Evolutionary conservation across 257 asterid genomes (phyloP).

Genomic region (Solanum paucissectum): DNA sequence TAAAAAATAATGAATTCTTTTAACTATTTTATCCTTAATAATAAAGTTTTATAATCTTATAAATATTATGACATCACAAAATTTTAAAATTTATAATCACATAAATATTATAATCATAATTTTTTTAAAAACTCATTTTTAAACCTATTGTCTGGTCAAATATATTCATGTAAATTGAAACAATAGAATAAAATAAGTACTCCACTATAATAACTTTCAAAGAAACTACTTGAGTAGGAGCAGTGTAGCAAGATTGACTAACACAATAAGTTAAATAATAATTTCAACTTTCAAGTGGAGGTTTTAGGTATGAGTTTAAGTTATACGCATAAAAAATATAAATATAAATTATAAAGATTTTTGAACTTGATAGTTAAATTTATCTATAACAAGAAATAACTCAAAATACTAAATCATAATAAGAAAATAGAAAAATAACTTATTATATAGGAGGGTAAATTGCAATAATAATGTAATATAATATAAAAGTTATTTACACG

Average conservation of each 20-base stretch:
- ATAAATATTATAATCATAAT: neutral
- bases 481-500: neutral
- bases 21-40: neutral
- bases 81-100: neutral
- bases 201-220: neutral
- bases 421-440: too few relatives aligned
- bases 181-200: neutral
- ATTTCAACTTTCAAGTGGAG: neutral
- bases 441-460: neutral
- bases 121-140: accelerated
- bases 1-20: neutral
- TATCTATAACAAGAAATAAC: too few relatives aligned
- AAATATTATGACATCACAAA: neutral
- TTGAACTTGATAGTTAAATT: too few relatives aligned
- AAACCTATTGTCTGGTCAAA: neutral
- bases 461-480: neutral
- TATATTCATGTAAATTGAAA: neutral
- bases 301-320: neutral
- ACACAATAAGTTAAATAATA: neutral
- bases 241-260: neutral
- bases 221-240: neutral
- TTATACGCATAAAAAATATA: too few relatives aligned
- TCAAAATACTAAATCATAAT: too few relatives aligned
- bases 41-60: neutral
- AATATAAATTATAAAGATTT: too few relatives aligned